Evolutionary conservation across 768 basidiomycete species (phyloP), one percentile per base, ranked within the genome.

Genomic region (Boletus eberwhitei): DNA sequence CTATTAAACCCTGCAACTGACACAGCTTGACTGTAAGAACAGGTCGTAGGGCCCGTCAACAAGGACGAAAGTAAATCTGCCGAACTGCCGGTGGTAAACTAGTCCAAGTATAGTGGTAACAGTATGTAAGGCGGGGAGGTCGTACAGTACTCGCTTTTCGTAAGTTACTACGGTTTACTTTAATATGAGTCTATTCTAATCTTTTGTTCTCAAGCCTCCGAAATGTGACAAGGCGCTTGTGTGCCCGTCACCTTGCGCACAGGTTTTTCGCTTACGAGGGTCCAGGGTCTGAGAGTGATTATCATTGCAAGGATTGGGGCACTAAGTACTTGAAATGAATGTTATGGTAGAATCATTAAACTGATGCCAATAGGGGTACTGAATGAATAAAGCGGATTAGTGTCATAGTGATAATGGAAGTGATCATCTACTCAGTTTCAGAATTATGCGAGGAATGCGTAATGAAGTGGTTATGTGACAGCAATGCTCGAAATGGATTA

Each of bases 391-490:
- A 57, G 57, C 52, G 54, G 46, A 67, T 71, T 71, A 71, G 67
- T 58, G 57, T 59, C 64, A 58, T 71, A 60, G 64, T 52, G 58
- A 69, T 67, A 61, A 55, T 62, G 52, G 59, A 44, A 52, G 45
- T 51, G 59, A 48, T 53, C 61, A 58, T 72, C 66, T 72, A 71
- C 54, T 59, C 61, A 48, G 62, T 53, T 39, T 62, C 59, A 59
- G 67, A 60, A 69, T 72, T 69, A 68, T 71, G 69, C 51, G 62
- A 65, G 50, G 50, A 39, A 50, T 70, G 70, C 59, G 70, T 70
- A 68, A 67, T 62, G 71, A 72, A 67, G 68, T 64, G 63, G 64
- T 56, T 73, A 74, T 68, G 70, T 68, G 70, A 75, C 70, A 76
- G 67, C 74, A 68, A 69, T 71, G 67, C 64, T 61, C 62, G 52